Evolutionary conservation across 2,329 filamentous ascomycete genomes (phyloP).

Genomic region (Blastomyces percursus): DNA sequence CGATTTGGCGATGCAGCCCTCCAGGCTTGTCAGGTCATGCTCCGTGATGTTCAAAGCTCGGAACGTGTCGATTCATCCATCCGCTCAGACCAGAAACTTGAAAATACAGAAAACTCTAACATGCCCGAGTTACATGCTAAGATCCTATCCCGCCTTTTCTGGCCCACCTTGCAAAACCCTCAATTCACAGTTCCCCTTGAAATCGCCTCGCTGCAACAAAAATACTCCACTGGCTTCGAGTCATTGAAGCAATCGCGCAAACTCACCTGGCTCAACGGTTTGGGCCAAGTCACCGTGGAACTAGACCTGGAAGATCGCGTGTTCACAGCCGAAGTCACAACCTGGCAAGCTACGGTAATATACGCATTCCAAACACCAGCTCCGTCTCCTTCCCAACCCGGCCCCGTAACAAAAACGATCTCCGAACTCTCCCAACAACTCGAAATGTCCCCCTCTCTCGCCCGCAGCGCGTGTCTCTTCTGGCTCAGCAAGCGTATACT

Average conservation of each 20-base stretch:
- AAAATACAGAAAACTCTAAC: slow-evolving; percentile 20
- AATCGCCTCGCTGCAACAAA: slow-evolving; percentile 48
- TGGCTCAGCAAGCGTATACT: slow-evolving; percentile 52
- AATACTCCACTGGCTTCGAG: slow-evolving; percentile 67
- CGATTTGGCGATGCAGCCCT: slow-evolving; percentile 76
- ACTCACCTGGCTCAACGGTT: slow-evolving; percentile 73
- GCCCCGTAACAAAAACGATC: slow-evolving; percentile 29
- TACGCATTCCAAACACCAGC: slow-evolving; percentile 59
- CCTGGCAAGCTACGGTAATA: slow-evolving; percentile 81
- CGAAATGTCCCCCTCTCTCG: slow-evolving; percentile 45
- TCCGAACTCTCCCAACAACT: slow-evolving; percentile 39
- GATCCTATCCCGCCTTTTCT: slow-evolving; percentile 85
- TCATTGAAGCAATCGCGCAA: slow-evolving; percentile 71
- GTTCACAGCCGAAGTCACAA: slow-evolving; percentile 58
- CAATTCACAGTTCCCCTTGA: slow-evolving; percentile 36
- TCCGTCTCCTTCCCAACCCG: slow-evolving; percentile 14
- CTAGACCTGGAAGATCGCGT: slow-evolving; percentile 73
- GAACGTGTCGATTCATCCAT: slow-evolving; percentile 60
- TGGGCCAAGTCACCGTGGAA: slow-evolving; percentile 70
- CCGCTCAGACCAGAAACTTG: slow-evolving; percentile 40
- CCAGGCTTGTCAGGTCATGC: slow-evolving; percentile 95
- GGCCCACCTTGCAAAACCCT: slow-evolving; percentile 63
- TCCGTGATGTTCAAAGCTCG: slow-evolving; percentile 83
- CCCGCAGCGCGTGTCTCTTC: slow-evolving; percentile 50
- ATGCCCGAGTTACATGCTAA: slow-evolving; percentile 57